Percentiles rank a stretch among this genome's conserved stretches.
Conservation (phyloP, 345 rosid species). For the Litchi chinensis region DNA sequence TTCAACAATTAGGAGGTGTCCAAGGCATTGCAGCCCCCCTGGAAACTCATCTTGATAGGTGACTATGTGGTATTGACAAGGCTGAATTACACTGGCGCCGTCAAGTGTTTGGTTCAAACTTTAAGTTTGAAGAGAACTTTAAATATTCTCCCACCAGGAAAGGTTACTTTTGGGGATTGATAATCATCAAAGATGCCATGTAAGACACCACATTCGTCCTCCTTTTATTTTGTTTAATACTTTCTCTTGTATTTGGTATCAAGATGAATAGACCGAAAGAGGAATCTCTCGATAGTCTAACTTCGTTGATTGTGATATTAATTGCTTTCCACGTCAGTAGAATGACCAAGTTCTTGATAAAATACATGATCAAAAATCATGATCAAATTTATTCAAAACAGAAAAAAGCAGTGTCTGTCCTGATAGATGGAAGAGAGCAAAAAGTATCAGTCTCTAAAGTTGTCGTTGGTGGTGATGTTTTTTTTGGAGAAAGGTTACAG, state of each 20-base stretch:
- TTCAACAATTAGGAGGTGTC: not conserved
- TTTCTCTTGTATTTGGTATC: not conserved
- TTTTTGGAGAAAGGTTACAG: not conserved
- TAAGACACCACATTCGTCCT: slow-evolving; percentile 1
- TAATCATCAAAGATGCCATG: not conserved
- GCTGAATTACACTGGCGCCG: not conserved
- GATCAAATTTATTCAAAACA: not conserved
- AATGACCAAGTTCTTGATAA: not conserved
- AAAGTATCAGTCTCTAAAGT: not conserved
- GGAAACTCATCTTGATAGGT: not conserved
- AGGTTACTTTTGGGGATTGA: not conserved
- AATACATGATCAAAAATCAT: not conserved
- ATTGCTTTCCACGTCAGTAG: not conserved
- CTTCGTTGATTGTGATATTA: not conserved
- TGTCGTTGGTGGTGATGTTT: slow-evolving; percentile 8
- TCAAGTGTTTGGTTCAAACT: not conserved
- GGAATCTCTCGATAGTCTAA: not conserved
- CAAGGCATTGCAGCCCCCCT: not conserved
- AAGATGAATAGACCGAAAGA: not conserved
- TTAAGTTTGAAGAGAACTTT: not conserved
- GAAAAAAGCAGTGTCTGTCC: not conserved
- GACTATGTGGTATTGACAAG: not conserved
- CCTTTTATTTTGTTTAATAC: not conserved
- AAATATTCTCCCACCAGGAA: not conserved
- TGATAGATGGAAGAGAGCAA: not conserved